These are phyloP conservation scores for Penicillium ochrochloron DNA, from an alignment of 495 filamentous ascomycete genomes.

Conservation along the genomic window DNA sequence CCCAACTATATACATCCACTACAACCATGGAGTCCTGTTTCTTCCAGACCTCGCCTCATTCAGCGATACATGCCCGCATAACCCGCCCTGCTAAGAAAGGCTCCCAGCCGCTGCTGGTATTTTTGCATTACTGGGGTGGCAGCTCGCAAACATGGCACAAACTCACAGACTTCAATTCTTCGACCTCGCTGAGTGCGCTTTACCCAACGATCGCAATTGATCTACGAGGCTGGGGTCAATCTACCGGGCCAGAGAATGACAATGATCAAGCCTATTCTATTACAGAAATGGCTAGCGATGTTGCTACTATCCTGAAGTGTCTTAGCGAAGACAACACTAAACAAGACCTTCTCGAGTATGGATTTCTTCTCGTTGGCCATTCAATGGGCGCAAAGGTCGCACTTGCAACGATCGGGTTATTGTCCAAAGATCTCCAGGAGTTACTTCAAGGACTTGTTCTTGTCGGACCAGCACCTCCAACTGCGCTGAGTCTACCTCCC, in stretches of 20 bases:
- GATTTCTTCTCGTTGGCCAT: conserved; percentile 44
- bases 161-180: conserved; percentile 30
- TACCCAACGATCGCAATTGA: conserved; percentile 38
- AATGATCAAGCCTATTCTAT: conserved; percentile 31
- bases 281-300: conserved; percentile 35
- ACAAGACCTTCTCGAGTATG: conserved; percentile 21
- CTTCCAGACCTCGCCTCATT: background rate
- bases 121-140: conserved; percentile 53
- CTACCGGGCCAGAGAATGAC: conserved; percentile 31
- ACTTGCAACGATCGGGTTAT: conserved; percentile 30
- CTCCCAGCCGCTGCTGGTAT: conserved; percentile 36
- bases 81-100: conserved; percentile 4
- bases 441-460: conserved; percentile 40
- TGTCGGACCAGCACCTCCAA: conserved; percentile 42
- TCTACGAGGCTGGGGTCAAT: conserved; percentile 48
- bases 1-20: background rate
- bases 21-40: conserved; percentile 3
- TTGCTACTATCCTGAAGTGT: conserved; percentile 29
- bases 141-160: conserved; percentile 43
- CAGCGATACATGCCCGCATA: conserved; percentile 19
- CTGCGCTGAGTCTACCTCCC: conserved; percentile 34
- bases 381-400: conserved; percentile 53
- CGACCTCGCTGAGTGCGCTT: conserved; percentile 16
- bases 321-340: conserved; percentile 17
- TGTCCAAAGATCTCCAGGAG: conserved; percentile 12